Conservation (phyloP, 192 early-diverging fungal species). For the Entomortierella lignicola region DNA sequence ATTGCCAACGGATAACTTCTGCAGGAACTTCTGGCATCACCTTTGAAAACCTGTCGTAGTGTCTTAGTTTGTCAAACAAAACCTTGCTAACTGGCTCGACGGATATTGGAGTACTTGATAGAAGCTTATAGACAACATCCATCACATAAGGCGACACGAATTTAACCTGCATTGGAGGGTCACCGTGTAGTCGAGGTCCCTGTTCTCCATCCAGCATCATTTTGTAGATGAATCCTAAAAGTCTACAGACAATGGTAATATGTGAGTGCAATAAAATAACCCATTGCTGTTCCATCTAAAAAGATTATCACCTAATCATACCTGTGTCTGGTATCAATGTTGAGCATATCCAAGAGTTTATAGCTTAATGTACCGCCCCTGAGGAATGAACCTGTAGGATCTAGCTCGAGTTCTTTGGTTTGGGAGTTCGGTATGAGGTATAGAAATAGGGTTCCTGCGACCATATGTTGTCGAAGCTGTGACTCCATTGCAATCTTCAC, state of each 20-base stretch:
- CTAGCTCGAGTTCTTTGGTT: constrained; percentile 54
- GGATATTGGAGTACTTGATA: constrained; percentile 81
- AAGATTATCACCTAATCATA: constrained; percentile 12
- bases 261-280: no score
- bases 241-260: background rate
- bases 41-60: constrained; percentile 74
- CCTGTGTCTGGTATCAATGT: constrained; percentile 75
- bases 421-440: constrained; percentile 61
- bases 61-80: constrained; percentile 76
- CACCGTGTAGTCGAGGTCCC: constrained; percentile 67
- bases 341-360: constrained; percentile 76
- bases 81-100: constrained; percentile 77
- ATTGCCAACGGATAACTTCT: constrained; percentile 69
- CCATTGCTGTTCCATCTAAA: no score
- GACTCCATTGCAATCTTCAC: constrained; percentile 65
- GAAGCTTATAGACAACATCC: constrained; percentile 80
- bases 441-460: constrained; percentile 65
- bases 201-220: constrained; percentile 77
- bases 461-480: constrained; percentile 58
- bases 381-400: constrained; percentile 62
- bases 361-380: constrained; percentile 74
- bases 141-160: constrained; percentile 80
- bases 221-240: constrained; percentile 71
- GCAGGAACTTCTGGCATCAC: constrained; percentile 43
- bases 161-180: constrained; percentile 58